Evolutionary conservation across 805 yeast species (phyloP), one percentile per base, ranked within the genome.

Genomic region (Lipomyces oligophaga): DNA sequence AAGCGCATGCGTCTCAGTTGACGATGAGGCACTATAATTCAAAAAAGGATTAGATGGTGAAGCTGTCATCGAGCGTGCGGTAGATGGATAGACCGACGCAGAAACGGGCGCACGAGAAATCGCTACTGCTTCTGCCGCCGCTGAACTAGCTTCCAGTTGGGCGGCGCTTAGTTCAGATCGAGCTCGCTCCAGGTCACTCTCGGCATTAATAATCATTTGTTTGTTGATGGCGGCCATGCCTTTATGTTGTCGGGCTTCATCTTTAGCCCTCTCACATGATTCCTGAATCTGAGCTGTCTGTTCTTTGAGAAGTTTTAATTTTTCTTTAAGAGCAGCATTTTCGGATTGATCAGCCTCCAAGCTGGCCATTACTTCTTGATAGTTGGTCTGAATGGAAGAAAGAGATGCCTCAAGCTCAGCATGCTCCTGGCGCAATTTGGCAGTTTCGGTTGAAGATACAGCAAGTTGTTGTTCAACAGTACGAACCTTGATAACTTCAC

Each of bases 361-460:
- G 16, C 75, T 73, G 3, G 73, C 62, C 58, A 83, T 84, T 42
- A 81, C 68, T 36, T 76, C 77, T 55, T 78, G 79, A 53, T 83
- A 71, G 53, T 83, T 79, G 0, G 78, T 63, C 49, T 85, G 84
- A 38, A 82, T 74, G 4, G 84, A 79, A 63, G 85, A 83, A 59
- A 77, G 76, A 58, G 78, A 83, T 8, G 95, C 94, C 63, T 88
- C 95, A 1, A 84, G 76, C 34, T 85, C 74, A 0, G 86, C 77
- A 0, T 85, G 71, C 58, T 86, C 89, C 43, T 85, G 78, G 57
- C 83, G 72, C 55, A 88, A 68, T 33, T 78, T 74, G 46, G 81
- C 87, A 4, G 82, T 75, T 60, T 88, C 95, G 43, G 71, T 73
- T 37, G 74, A 78, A 0, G 88, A 77, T 5, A 73, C 66, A n/a